These are phyloP conservation scores for Chlorella sp. DNA, from an alignment of 139 green algal genomes.

Conservation along the genomic window DNA sequence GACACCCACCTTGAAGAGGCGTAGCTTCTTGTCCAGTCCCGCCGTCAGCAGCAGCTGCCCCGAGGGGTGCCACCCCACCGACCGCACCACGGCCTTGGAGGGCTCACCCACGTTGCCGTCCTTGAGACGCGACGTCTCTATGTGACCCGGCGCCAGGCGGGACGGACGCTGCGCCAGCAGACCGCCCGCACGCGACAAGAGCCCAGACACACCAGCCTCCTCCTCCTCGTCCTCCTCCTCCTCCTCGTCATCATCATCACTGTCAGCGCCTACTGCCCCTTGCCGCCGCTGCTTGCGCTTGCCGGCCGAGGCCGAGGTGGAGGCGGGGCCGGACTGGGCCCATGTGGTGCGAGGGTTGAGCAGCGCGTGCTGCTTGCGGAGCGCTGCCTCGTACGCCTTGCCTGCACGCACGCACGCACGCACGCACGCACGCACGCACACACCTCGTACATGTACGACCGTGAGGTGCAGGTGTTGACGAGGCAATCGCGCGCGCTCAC, in stretches of 20 bases:
- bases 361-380: constrained; percentile 62
- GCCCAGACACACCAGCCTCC: not conserved
- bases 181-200: constrained; percentile 22
- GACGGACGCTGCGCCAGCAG: constrained; percentile 26
- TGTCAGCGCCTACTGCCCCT: constrained; percentile 1
- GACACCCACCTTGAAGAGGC: constrained; percentile 72
- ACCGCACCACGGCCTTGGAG: constrained; percentile 53
- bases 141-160: constrained; percentile 21
- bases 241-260: not conserved
- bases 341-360: constrained; percentile 65
- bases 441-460: no score
- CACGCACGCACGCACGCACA: not conserved
- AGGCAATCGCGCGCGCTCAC: not conserved
- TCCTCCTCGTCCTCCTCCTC: constrained; percentile 4
- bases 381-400: constrained; percentile 57
- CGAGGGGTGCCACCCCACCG: constrained; percentile 76
- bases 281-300: not conserved
- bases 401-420: constrained; percentile 28
- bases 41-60: constrained; percentile 84
- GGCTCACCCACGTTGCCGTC: constrained; percentile 69
- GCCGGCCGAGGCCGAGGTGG: not conserved
- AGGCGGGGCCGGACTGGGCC: no score
- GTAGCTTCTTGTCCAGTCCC: constrained; percentile 77
- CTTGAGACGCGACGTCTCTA: constrained; percentile 67
- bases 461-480: no score